Conservation (phyloP, 2,329 filamentous ascomycete species). For the Trichophyton schoenleinii region DNA sequence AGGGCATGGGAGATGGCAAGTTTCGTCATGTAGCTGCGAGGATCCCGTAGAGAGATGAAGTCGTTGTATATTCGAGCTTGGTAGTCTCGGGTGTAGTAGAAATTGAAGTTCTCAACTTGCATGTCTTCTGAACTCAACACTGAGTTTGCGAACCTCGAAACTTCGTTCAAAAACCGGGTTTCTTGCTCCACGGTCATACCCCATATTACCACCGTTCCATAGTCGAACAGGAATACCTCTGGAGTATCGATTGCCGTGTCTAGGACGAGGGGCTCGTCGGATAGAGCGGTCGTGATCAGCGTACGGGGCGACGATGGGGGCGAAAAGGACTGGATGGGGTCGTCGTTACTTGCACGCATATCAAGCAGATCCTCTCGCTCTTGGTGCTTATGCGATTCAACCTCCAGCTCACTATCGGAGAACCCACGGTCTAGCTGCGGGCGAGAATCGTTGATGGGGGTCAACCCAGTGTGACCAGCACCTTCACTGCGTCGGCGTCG, state of each 20-base stretch:
- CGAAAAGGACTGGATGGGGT: conserved; percentile 8
- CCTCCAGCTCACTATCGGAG: conserved; percentile 58
- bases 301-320: conserved; percentile 8
- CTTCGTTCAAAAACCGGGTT: conserved; percentile 80
- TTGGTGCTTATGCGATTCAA: conserved; percentile 46
- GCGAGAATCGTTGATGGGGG: background rate
- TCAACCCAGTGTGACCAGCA: background rate
- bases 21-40: conserved; percentile 96
- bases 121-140: conserved; percentile 80
- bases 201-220: conserved; percentile 96
- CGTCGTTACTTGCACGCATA: conserved; percentile 34
- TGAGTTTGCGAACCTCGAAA: conserved; percentile 85
- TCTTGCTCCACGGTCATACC: conserved; percentile 90
- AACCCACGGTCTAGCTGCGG: conserved; percentile 16
- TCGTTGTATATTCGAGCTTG: conserved; percentile 99
- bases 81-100: conserved; percentile 97
- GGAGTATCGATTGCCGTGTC: conserved; percentile 83
- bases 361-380: conserved; percentile 52
- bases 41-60: conserved; percentile 89
- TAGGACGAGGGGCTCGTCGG: conserved; percentile 50
- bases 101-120: conserved; percentile 96
- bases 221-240: conserved; percentile 92
- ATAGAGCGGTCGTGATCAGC: conserved; percentile 15
- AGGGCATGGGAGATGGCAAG: conserved; percentile 90
- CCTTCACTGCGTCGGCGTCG: background rate